Base-by-base conservation (phyloP, 176 grass and related monocot genomes). In the Phragmites australis region DNA sequence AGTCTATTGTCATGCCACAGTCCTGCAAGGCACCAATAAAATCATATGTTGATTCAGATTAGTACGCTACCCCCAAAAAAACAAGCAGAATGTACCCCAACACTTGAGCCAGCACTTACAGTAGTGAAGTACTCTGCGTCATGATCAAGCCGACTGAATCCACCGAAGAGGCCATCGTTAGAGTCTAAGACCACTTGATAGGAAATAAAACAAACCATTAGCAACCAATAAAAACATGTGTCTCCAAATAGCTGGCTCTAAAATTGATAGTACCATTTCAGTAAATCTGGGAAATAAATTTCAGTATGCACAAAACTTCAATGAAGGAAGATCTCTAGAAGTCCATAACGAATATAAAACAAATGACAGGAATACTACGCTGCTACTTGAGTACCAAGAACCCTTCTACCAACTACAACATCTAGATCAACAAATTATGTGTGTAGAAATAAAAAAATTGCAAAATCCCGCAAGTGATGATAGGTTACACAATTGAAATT, bases 111-210 rank as follows among this genome's bases (percentile, higher is more conserved):
- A 59, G 81, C 43, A 74, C 96, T 93, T 91, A 99, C 93, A 69
- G 49, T 40, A 72, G 82, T 84, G 68, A 99, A 99, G 88, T 88
- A 93, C 40, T 99, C 90, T 17, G 84, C 87, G 1, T 81, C 84
- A 61, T 95, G 96, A 93, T 95, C 88, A 56, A 99, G 87, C 43
- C 88, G 79, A 52, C 83, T 82, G 71, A 95, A 99, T 73, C 96
- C 96, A 34, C 92, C 92, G 51, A 99, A 99, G n/a, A 93, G 81
- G 12, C 76, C 82, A 85, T 91, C 88, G 39, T 99, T 92, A 45
- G 96, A 90, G 80, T 99, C 92, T 50, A 99, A 82, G 26, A 88
- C 90, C 23, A 93, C 77, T 92, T 95, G 77, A 68, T 57, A 85
- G 31, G 51, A 83, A 50, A 87, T 45, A 51, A 39, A 65, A 72